Evolutionary conservation across 495 filamentous ascomycete species (phyloP).

Genomic region (Penicillium daleae): DNA sequence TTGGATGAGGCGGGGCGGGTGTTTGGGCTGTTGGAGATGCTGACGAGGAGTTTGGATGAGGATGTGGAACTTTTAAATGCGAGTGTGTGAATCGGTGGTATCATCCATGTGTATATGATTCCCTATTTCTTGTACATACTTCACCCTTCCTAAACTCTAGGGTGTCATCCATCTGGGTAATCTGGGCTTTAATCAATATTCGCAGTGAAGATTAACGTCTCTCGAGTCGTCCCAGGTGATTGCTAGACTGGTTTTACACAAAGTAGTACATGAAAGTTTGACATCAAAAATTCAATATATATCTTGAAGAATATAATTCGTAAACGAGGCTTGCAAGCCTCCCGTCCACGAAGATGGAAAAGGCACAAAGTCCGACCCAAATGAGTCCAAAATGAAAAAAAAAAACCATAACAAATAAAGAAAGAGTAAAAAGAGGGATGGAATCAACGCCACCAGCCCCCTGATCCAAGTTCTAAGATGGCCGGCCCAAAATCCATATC

Average conservation of each 20-base stretch:
- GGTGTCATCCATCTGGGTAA: no score
- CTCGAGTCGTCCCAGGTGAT: no score
- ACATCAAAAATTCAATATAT: slow-evolving; percentile 10
- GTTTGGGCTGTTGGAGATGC: slow-evolving; percentile 32
- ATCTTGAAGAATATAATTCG: slow-evolving; percentile 13
- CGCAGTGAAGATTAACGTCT: no score
- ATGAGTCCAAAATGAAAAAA: background rate
- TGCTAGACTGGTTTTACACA: no score
- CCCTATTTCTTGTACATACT: background rate
- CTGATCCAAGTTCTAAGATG: slow-evolving; percentile 24
- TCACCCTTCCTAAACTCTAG: background rate
- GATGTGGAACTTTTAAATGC: slow-evolving; percentile 1
- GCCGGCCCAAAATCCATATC: slow-evolving; percentile 21
- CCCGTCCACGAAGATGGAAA: background rate
- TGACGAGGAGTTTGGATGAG: slow-evolving; percentile 22
- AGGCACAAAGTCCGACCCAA: background rate
- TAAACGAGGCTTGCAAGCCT: background rate
- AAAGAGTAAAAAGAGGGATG: slow-evolving; percentile 3
- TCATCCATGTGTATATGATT: background rate
- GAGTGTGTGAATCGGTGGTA: background rate
- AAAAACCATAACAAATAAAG: background rate
- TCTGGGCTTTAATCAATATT: no score
- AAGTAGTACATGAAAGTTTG: background rate
- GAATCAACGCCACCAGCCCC: slow-evolving; percentile 29
- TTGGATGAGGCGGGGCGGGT: slow-evolving; percentile 50